A percentile compares a stretch with the other conserved stretches of the same genome.
Conservation (phyloP, 176 grass and related monocot genomes). For the Aegilops bicornis region DNA sequence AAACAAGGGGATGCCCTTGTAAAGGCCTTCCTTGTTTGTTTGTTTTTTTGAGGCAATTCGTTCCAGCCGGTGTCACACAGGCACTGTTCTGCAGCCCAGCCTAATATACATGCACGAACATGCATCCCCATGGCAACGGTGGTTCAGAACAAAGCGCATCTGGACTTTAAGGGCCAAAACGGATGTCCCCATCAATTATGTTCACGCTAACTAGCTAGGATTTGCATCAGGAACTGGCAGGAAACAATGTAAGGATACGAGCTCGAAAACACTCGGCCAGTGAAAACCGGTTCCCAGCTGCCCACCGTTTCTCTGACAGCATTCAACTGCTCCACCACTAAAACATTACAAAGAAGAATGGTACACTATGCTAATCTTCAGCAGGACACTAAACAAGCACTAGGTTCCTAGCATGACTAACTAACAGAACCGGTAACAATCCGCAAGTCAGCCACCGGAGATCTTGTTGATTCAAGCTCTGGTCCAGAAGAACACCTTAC, state of each 20-base stretch:
- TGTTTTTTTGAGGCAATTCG: too few relatives aligned
- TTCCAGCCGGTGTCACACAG: too few relatives aligned
- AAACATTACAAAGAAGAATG: background rate
- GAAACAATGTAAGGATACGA: background rate
- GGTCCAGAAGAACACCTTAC: constrained; percentile 59
- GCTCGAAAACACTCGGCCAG: background rate
- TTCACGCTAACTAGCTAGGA: background rate
- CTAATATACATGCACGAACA: too few relatives aligned
- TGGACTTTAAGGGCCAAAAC: too few relatives aligned
- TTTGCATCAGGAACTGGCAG: background rate
- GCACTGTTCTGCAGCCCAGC: too few relatives aligned
- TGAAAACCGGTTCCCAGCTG: background rate
- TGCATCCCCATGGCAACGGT: too few relatives aligned
- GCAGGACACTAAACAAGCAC: background rate
- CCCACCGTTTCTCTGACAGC: background rate
- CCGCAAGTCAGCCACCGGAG: background rate
- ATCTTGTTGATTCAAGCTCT: constrained; percentile 16
- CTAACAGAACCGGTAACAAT: background rate
- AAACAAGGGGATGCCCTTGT: too few relatives aligned
- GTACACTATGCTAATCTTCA: background rate
- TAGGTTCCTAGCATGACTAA: background rate
- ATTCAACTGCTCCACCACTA: background rate
- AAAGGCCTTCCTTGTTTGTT: too few relatives aligned
- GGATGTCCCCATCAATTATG: too few relatives aligned
- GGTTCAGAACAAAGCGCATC: too few relatives aligned